These are phyloP conservation scores for Ceratocystis eucalypticola DNA, from an alignment of 2,329 filamentous ascomycete genomes.

Conservation along the genomic window DNA sequence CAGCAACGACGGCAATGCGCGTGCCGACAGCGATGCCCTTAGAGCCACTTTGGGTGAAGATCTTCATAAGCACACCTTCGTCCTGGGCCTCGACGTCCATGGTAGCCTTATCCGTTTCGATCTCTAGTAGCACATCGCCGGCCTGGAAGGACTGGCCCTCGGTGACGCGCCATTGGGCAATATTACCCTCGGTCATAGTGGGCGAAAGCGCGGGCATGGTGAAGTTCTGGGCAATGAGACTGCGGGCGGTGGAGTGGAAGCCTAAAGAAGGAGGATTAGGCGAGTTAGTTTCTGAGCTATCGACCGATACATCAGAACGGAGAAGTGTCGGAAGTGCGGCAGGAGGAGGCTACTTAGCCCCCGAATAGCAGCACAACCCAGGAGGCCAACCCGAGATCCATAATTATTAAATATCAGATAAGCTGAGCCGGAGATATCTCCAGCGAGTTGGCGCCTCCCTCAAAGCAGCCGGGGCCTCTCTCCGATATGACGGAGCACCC, in stretches of 20 bases:
- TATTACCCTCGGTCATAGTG: constrained; percentile 89
- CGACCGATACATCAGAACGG: background rate
- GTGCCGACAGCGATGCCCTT: constrained; percentile 67
- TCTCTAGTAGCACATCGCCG: constrained; percentile 78
- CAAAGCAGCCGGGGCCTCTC: background rate
- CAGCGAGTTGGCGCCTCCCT: background rate
- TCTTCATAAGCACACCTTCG: constrained; percentile 75
- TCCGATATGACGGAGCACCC: background rate
- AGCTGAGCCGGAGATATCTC: background rate
- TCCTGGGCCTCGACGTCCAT: constrained; percentile 94
- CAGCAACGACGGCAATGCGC: constrained; percentile 71
- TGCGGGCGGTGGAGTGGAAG: constrained; percentile 45
- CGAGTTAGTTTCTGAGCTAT: constrained; percentile 5
- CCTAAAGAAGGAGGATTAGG: constrained; percentile 31
- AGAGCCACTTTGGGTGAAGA: constrained; percentile 56
- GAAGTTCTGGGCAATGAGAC: constrained; percentile 69
- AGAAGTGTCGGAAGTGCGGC: background rate
- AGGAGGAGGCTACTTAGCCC: background rate
- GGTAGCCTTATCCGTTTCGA: constrained; percentile 86
- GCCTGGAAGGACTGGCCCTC: constrained; percentile 72
- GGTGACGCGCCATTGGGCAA: constrained; percentile 72
- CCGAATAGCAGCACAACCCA: background rate
- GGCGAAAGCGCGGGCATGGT: constrained; percentile 84
- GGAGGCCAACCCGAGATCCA: background rate
- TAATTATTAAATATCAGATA: background rate